Conservation (phyloP, 352 stramenopile genomes). For the Elongisporangium anandrum region DNA sequence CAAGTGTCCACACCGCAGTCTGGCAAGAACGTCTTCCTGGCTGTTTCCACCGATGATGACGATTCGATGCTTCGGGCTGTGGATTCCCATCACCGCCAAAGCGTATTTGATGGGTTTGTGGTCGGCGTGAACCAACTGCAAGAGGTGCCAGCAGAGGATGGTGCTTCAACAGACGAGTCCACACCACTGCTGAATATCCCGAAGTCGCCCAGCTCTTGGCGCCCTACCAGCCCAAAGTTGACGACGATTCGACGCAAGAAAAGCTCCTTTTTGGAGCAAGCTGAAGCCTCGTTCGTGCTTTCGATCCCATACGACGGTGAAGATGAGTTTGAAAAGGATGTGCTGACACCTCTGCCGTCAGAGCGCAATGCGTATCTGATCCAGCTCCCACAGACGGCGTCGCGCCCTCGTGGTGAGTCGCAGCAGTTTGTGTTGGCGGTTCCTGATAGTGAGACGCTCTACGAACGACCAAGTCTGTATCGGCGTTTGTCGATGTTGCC, state of each 20-base stretch:
- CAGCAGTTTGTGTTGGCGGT: conserved; percentile 80
- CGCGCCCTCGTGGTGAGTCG: conserved; percentile 22
- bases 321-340: conserved; percentile 2
- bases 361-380: conserved; percentile 75
- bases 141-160: conserved; percentile 23
- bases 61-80: conserved; percentile 73
- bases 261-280: conserved; percentile 70
- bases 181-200: conserved; percentile 51
- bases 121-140: conserved; percentile 76
- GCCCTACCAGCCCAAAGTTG: conserved; percentile 22
- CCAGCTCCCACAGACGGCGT: conserved; percentile 51
- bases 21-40: conserved; percentile 73
- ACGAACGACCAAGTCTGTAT: conserved; percentile 51
- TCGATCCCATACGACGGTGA: conserved; percentile 66
- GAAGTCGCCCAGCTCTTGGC: conserved; percentile 14
- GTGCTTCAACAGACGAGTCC: conserved; percentile 30
- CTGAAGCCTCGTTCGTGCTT: conserved; percentile 73
- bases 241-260: conserved; percentile 45
- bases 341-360: conserved; percentile 28
- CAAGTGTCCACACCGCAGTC: conserved; percentile 10
- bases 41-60: conserved; percentile 67
- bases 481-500: conserved; percentile 58
- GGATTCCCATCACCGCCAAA: conserved; percentile 40
- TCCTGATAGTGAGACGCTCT: conserved; percentile 44
- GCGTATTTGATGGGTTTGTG: conserved; percentile 80